Base-by-base conservation (phyloP, 2,329 filamentous ascomycete species). In the Chaetomium sp. region DNA sequence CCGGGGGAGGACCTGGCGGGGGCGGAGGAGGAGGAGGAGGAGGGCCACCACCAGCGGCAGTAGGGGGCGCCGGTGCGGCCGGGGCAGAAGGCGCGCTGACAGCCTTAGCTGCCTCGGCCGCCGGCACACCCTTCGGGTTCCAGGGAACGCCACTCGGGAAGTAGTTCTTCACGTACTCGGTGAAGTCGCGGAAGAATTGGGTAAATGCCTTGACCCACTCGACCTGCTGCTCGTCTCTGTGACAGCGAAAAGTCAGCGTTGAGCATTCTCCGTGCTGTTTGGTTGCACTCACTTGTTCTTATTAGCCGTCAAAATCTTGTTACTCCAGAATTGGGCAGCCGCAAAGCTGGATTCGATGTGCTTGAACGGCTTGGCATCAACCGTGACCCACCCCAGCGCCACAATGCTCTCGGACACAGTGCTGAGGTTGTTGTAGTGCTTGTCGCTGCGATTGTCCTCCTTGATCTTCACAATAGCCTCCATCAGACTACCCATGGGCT, bases 201-300 rank as follows among this genome's bases (percentile, higher is more conserved):
- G 95, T 95, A 75, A 95, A 96, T n/a, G 90, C 79, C 66, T 92
- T 88, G 37, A 96, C 84, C 84, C 91, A 99, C 67, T 94, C 86
- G 54, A 91, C 80, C 65, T 96, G 88, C 65, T 84, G 79, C 66
- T 92, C 89, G 74, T 56, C 61, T 44, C 61, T 12, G 32, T 14
- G 40, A 43, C 52, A 41, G 1, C 6, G 38, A 27, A 27, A 27
- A 27, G 48, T 63, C 19, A 59, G 52, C 27, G 19, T 27, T 27
- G 19, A 27, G 19, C 19, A 27, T 27, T 27, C 19, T 27, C 19
- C 19, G 19, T 27, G 19, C 19, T 27, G 19, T 27, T 27, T 27
- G 19, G 19, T 27, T 27, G 19, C 19, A 27, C 70, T 38, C 65
- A 77, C 76, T 79, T 82, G 52, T 83, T 91, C 74, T 95, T 96